phyloP scores from a whole-genome alignment of 768 basidiomycete species.

The Sarcodon sp. region DNA sequence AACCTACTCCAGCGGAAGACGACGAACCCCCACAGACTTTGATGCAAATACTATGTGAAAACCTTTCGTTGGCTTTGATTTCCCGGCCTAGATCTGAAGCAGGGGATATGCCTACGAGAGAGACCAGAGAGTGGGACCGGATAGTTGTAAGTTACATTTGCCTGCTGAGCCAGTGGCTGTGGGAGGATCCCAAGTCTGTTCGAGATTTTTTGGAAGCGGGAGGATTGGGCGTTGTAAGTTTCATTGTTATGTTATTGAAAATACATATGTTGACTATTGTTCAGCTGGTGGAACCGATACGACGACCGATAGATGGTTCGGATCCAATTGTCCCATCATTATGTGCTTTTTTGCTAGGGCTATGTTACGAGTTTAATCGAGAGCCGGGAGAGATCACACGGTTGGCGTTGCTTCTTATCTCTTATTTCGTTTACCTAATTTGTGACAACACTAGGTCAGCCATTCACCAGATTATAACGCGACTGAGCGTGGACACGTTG shows the following conservation, averaged over 20 bases:
- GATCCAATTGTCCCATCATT: constrained; percentile 84
- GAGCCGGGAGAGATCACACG: constrained; percentile 94
- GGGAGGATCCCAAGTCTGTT: constrained; percentile 88
- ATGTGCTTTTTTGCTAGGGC: constrained; percentile 82
- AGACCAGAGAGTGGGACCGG: constrained; percentile 83
- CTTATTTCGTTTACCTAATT: background rate
- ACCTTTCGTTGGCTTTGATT: constrained; percentile 77
- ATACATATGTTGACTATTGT: background rate
- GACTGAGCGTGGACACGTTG: constrained; percentile 83
- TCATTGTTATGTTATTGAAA: background rate
- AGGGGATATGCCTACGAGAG: constrained; percentile 50
- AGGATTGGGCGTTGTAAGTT: constrained; percentile 78
- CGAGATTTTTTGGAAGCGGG: constrained; percentile 85
- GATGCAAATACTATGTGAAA: constrained; percentile 79
- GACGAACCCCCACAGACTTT: constrained; percentile 63
- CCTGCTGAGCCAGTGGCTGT: constrained; percentile 84
- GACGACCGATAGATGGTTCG: constrained; percentile 65
- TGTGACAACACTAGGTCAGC: constrained; percentile 39
- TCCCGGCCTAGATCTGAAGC: constrained; percentile 39
- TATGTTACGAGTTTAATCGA: constrained; percentile 94
- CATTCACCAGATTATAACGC: constrained; percentile 80
- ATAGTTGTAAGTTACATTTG: constrained; percentile 78
- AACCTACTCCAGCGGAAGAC: constrained; percentile 19
- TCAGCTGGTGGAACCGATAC: constrained; percentile 90
- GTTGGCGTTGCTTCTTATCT: constrained; percentile 25